Conservation (phyloP, 768 basidiomycete species). For the Myochromella boudieri region DNA sequence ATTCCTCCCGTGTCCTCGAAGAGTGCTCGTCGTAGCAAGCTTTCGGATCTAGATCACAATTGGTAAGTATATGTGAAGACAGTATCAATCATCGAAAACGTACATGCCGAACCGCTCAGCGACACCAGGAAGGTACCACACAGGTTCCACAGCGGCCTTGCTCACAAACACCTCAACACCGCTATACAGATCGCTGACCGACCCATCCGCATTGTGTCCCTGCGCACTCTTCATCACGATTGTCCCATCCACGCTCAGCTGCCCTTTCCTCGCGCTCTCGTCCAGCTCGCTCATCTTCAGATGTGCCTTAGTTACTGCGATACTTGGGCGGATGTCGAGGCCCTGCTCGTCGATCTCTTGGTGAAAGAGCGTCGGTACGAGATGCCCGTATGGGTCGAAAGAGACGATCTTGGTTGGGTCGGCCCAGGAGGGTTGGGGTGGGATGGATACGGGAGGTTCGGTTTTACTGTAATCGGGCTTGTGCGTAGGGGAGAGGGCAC, state of each 20-base stretch:
- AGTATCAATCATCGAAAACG: conserved; percentile 21
- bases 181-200: conserved; percentile 51
- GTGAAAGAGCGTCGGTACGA: conserved; percentile 73
- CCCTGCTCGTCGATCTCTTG: conserved; percentile 61
- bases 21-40: conserved; percentile 80
- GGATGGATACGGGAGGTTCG: conserved; percentile 81
- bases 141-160: conserved; percentile 95
- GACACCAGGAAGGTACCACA: conserved; percentile 93
- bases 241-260: conserved; percentile 77
- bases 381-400: conserved; percentile 93
- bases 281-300: conserved; percentile 95
- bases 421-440: conserved; percentile 75
- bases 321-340: conserved; percentile 88
- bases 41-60: conserved; percentile 79
- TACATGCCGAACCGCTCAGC: conserved; percentile 93
- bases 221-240: conserved; percentile 73
- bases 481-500: conserved; percentile 72
- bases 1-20: conserved; percentile 97
- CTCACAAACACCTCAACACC: conserved; percentile 88
- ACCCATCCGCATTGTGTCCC: conserved; percentile 63
- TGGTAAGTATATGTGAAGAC: background rate
- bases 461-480: conserved; percentile 83
- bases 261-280: conserved; percentile 71
- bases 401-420: conserved; percentile 81
- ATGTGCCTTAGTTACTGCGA: conserved; percentile 90